Base-by-base conservation (phyloP, 345 rosid genomes). In the Pistacia integerrima region DNA sequence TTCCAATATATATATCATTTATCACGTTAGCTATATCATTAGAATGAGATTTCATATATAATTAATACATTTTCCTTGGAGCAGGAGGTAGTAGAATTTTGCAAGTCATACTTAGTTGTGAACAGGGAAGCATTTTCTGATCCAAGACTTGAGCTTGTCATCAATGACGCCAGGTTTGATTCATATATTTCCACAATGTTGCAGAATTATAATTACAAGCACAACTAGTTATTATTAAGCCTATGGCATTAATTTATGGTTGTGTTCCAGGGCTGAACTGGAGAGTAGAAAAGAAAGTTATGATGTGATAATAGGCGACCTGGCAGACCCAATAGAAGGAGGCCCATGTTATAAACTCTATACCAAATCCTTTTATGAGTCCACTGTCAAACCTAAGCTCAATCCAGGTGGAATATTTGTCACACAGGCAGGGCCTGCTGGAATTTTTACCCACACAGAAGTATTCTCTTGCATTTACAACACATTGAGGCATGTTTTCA, bases 311-410 rank as follows among this genome's bases (percentile, higher is more conserved):
- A 73, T 90, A 10, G 94, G 94, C 20, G 94, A 90, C 81, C 76
- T 90, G 38, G 94, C 94, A 5, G 94, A 90, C 78, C 94, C 94
- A 18, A 84, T 90, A 2, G 94, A 88, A 60, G 94, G 90, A 70
- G 94, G 94, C 25, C 94, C 94, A 6, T 88, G 94, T 28, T 88
- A 88, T 56, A 81, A 88, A 58, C 92, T 90, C 36, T 90, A 90
- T 83, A 88, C 94, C 3, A 87, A 88, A 33, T 85, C 90, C 51
- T 90, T 90, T 55, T 90, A 90, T 16, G 92, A 85, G 79, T 64
- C 66, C 77, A 75, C 67, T 49, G 78, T 88, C 36, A 88, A 90
- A 74, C 87, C 90, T 46, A 85, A 78, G 78, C 94, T 90, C 67
- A 64, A 78, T 64, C 79, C 48, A 1, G 84, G 76, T 5, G 94